A percentile compares a stretch with the other conserved stretches of the same genome.
Evolutionary conservation across 163 green algal species (phyloP).

Genomic region (Scenedesmus sp.): DNA sequence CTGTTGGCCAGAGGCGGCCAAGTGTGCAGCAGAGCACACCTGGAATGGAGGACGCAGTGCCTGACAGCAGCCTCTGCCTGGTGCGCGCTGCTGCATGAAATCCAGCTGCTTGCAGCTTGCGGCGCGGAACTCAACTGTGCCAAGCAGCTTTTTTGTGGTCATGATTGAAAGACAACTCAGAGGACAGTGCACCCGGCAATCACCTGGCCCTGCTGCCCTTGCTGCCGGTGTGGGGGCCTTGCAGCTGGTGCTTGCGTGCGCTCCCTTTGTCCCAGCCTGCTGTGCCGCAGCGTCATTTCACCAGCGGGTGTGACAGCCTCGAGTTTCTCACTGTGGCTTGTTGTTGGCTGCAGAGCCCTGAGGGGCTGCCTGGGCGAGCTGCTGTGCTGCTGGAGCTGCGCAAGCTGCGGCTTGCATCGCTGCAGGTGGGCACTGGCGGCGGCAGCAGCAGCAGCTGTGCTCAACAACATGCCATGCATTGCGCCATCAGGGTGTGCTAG

Average conservation of each 20-base stretch:
- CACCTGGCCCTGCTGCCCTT: not conserved
- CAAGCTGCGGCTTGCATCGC: conserved; percentile 73
- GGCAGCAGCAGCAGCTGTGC: not conserved
- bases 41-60: too few relatives aligned
- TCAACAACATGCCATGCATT: not conserved
- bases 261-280: not conserved
- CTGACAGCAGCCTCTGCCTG: not conserved
- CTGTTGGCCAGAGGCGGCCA: too few relatives aligned
- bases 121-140: too few relatives aligned
- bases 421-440: conserved; percentile 63
- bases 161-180: too few relatives aligned
- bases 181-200: too few relatives aligned
- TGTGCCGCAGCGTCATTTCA: not conserved
- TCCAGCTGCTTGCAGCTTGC: too few relatives aligned
- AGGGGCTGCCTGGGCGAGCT: conserved; percentile 50
- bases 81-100: not conserved
- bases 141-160: too few relatives aligned
- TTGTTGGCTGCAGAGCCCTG: conserved; percentile 41
- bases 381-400: conserved; percentile 72
- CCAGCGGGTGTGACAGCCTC: conserved; percentile 16
- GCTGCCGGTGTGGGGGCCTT: too few relatives aligned
- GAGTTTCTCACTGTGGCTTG: too few relatives aligned
- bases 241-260: too few relatives aligned
- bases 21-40: too few relatives aligned
- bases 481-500: not conserved